Evolutionary conservation across 768 basidiomycete genomes (phyloP), one percentile per base, ranked within the genome.

Genomic region (Mrakia gelida): DNA sequence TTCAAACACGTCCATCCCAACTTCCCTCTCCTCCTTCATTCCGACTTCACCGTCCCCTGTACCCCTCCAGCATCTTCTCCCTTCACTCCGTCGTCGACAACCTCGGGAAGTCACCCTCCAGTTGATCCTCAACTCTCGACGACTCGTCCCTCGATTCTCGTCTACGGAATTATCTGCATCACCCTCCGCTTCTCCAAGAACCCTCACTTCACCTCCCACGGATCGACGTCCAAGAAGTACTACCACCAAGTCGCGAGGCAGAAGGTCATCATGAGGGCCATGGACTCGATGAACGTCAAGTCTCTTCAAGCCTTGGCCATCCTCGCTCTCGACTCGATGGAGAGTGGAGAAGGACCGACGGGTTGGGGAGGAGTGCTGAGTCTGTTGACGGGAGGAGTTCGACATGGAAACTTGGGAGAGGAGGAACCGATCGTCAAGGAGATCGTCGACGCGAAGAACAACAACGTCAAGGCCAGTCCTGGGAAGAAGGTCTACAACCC

Each of bases 281-380:
- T 85, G 76, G 82, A 84, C 59, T 81, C 80, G 8, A 84, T 83
- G 11, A 81, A 82, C 11, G 81, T 84, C 71, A 78, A 82, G 18
- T 82, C 83, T 0, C 80, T 84, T 2, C 84, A 85, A 74, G 84
- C 84, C 5, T 76, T 85, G 21, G 83, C 84, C 0, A 73, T 85
- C 32, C 80, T 85, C 3, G 82, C 84, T 3, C 79, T 85, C 21
- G 84, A 84, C 63, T 80, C 82, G 63, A 84, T 84, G n/a, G 84
- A 84, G 2, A 82, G 81, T 21, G 84, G 84, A 23, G 82, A 83
- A 67, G 84, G 83, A 6, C 83, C 84, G 38, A 81, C 81, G 28
- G 79, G 80, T 0, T 85, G 84, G 84, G 76, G 76, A 26, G 84
- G 84, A 34, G 82, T 83, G 28, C 76, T 85, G 23, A 83, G 83